Evolutionary conservation across 129 eudicot species (phyloP), one percentile per base, ranked within the genome.

Genomic region (Helianthus tuberosus): DNA sequence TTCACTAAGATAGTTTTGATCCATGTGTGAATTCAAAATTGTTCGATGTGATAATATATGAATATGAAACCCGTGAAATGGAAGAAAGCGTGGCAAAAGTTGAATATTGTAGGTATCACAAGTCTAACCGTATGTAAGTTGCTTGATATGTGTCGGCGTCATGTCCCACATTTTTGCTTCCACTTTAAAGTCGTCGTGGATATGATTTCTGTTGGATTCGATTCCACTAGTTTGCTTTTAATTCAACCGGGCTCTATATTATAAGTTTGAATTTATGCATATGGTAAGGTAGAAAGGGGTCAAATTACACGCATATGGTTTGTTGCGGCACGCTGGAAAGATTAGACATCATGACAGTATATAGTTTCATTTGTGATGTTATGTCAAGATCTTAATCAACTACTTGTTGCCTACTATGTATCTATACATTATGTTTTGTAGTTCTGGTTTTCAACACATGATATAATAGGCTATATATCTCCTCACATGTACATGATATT

Each of bases 331-430:
- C 44, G 11, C 17, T 11, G 44, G 57, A 41, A 70, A 38, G 77
- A 77, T 77, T 69, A 27, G 82, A 70, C 77, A 61, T 39, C 71
- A 77, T 69, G 53, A 13, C 76, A 77, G 47, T 69, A 61, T 48
- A 47, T 77, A 41, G 49, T n/a, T 50, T 51, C 47, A 41, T 39
- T 66, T 71, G 77, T 63, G 82, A 64, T 78, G 77, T 78, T 71
- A 17, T 63, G 72, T 78, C 77, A 71, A 71, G 25, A 62, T 70
- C 82, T 70, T 61, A 61, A 72, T 71, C 82, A 78, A 78, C 72
- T 52, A 78, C 60, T 39, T 52, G 61, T 71, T 63, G 77, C 76
- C 72, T 70, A 52, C 17, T 61, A 71, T 62, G n/a, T 53, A 36
- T 78, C 72, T 62, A 71, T 11, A 50, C 72, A 77, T 57, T 57